phyloP scores from a whole-genome alignment of 1,284 basidiomycete species.

The Cryptococcus deneoformans region DNA sequence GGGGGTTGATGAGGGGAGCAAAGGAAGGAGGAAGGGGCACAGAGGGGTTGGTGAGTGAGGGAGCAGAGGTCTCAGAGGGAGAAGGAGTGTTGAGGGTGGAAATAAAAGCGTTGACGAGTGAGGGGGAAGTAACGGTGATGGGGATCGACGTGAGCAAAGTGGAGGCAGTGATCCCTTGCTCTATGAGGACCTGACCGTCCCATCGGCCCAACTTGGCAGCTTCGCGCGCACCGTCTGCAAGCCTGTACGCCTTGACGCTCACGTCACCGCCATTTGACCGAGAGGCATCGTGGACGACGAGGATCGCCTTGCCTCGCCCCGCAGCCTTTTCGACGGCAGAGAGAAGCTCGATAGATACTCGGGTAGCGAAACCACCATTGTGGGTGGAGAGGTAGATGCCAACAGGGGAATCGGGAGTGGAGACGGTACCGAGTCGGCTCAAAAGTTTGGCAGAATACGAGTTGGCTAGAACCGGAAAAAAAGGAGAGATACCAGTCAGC shows the following conservation, averaged over 20 bases:
- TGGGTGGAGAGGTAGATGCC: slow-evolving; percentile 94
- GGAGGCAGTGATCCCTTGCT: slow-evolving; percentile 82
- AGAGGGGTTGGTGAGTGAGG: slow-evolving; percentile 22
- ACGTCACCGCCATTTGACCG: slow-evolving; percentile 73
- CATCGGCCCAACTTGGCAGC: slow-evolving; percentile 86
- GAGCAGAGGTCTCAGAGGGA: slow-evolving; percentile 32
- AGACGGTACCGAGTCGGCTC: slow-evolving; percentile 60
- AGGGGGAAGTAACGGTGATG: slow-evolving; percentile 80
- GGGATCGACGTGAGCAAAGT: slow-evolving; percentile 89
- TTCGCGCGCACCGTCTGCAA: slow-evolving; percentile 78
- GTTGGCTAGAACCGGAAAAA: slow-evolving; percentile 21
- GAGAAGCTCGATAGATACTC: slow-evolving; percentile 82
- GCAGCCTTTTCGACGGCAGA: slow-evolving; percentile 62
- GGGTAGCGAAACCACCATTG: slow-evolving; percentile 88
- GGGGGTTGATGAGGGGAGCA: slow-evolving; percentile 53
- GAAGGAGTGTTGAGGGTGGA: slow-evolving; percentile 61
- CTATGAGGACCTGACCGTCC: slow-evolving; percentile 80
- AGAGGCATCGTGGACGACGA: slow-evolving; percentile 77
- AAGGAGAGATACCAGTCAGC: slow-evolving; percentile 2
- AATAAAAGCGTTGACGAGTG: slow-evolving; percentile 82
- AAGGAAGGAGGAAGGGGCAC: slow-evolving; percentile 54
- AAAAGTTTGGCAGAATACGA: slow-evolving; percentile 44
- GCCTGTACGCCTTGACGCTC: slow-evolving; percentile 85
- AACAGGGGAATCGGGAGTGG: slow-evolving; percentile 90
- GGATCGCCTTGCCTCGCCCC: slow-evolving; percentile 71